A percentile compares a stretch with the other conserved stretches of the same genome.
Conservation (phyloP, 805 yeast genomes). For the Yamadazyma sp. region DNA sequence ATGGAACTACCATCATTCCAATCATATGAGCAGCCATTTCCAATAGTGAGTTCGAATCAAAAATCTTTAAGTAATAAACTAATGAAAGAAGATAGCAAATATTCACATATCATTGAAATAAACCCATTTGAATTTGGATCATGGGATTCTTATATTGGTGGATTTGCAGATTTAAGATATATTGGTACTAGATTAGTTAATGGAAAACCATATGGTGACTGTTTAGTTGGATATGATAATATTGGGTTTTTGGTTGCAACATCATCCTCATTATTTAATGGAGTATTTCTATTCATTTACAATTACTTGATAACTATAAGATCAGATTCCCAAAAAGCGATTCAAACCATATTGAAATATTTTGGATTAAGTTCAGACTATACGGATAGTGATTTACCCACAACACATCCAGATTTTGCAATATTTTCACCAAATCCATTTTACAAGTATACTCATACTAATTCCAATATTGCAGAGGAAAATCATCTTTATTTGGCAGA, state of each 20-base stretch:
- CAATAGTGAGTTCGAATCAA: constrained; percentile 41
- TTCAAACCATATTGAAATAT: constrained; percentile 35
- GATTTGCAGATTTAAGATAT: constrained; percentile 50
- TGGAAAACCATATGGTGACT: constrained; percentile 39
- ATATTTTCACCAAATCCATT: constrained; percentile 63
- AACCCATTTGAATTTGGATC: constrained; percentile 69
- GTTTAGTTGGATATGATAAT: constrained; percentile 55
- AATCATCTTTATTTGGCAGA: constrained; percentile 34
- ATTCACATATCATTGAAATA: constrained; percentile 53
- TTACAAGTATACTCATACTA: constrained; percentile 21
- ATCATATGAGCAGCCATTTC: constrained; percentile 45
- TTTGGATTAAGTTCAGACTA: constrained; percentile 36
- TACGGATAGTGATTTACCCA: constrained; percentile 3
- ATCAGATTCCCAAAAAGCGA: constrained; percentile 28
- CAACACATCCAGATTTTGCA: constrained; percentile 55
- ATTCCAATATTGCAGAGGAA: constrained; percentile 2
- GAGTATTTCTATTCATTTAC: constrained; percentile 49
- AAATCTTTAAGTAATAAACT: constrained; percentile 29
- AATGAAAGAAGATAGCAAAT: constrained; percentile 19
- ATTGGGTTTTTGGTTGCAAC: constrained; percentile 60
- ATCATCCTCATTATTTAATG: constrained; percentile 61
- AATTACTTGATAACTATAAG: constrained; percentile 30
- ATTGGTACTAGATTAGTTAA: constrained; percentile 47
- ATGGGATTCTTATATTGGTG: constrained; percentile 49
- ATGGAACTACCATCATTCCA: constrained; percentile 31